A percentile compares a stretch with the other conserved stretches of the same genome.
Conservation (phyloP, 805 yeast species). For the Wickerhamomyces alni region DNA sequence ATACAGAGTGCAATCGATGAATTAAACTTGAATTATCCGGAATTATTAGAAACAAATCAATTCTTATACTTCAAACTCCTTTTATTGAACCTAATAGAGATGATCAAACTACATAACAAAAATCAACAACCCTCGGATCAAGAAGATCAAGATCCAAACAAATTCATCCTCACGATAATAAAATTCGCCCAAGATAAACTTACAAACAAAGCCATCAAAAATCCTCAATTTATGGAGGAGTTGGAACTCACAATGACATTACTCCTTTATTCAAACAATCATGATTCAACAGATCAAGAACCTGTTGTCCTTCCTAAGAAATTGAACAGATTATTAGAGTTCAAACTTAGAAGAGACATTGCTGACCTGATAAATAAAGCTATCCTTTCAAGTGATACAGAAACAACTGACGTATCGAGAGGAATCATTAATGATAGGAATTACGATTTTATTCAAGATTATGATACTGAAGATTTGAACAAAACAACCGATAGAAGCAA, state of each 20-base stretch:
- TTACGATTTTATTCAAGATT: not conserved
- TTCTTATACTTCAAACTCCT: slow-evolving; percentile 67
- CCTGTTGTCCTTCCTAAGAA: slow-evolving; percentile 39
- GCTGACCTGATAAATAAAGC: slow-evolving; percentile 67
- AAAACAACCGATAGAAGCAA: too few species aligned
- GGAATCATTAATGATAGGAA: not conserved
- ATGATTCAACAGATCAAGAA: not conserved
- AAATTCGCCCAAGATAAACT: slow-evolving; percentile 56
- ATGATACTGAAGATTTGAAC: not conserved
- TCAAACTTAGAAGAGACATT: slow-evolving; percentile 56
- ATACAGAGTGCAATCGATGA: slow-evolving; percentile 52
- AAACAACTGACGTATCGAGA: not conserved
- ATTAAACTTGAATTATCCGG: slow-evolving; percentile 57
- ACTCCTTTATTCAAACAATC: slow-evolving; percentile 41
- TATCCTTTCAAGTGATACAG: slow-evolving; percentile 31
- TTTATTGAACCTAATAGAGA: slow-evolving; percentile 70
- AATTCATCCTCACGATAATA: slow-evolving; percentile 48
- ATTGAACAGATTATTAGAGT: slow-evolving; percentile 49
- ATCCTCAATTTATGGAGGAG: slow-evolving; percentile 56
- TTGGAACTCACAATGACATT: slow-evolving; percentile 82
- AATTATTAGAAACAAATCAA: slow-evolving; percentile 55
- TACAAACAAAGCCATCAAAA: slow-evolving; percentile 54
- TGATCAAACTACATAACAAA: slow-evolving; percentile 47
- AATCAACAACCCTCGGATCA: slow-evolving; percentile 7
- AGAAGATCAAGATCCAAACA: slow-evolving; percentile 29